Base-by-base conservation (phyloP, 2,329 filamentous ascomycete genomes). In the Tolypocladium tundrense region DNA sequence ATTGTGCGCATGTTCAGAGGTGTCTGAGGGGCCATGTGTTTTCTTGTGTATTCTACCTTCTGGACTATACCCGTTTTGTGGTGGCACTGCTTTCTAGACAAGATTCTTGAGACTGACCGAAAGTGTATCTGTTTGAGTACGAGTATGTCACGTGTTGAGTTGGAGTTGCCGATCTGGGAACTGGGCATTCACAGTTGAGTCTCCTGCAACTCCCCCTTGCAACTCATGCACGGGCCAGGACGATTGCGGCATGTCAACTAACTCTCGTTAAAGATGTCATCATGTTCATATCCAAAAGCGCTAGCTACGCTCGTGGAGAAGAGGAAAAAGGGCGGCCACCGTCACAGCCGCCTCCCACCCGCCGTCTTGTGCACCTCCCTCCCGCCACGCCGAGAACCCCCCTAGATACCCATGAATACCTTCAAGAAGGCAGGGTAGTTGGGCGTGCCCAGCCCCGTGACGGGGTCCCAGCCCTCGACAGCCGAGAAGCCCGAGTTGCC, bases 1-100 rank as follows among this genome's bases (percentile, higher is more conserved):
- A 80, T 97, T 65, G 87, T 93, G 58, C 81, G 91, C 67, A 82
- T 95, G 83, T 93, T 96, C 72, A 84, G 91, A 62, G 85, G 85
- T 64, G 85, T 88, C 58, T 87, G 65, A 45, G 40, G 53, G 31
- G 54, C 19, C 4, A 51, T 3, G 31, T 51, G 31, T 51, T 10
- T 51, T 21, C 2, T 39, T 39, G 37, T 53, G 52, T 41, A 53
- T 24, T 27, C 27, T 24, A 24, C 40, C 19, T 35, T 53, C 35
- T 53, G 52, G 48, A 51, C 9, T 51, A 51, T 51, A 51, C 48
- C 48, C 48, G 48, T 35, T 35, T 51, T 4, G 27, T 50, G 24
- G 24, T 5, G 45, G 14, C 9, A 19, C 31, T 31, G 3, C 16
- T 33, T 50, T 19, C 13, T 14, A n/a, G 14, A n/a, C 45, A 11